Evolutionary conservation across 352 stramenopile species (phyloP).

Genomic region (Thalassiosira sp.): DNA sequence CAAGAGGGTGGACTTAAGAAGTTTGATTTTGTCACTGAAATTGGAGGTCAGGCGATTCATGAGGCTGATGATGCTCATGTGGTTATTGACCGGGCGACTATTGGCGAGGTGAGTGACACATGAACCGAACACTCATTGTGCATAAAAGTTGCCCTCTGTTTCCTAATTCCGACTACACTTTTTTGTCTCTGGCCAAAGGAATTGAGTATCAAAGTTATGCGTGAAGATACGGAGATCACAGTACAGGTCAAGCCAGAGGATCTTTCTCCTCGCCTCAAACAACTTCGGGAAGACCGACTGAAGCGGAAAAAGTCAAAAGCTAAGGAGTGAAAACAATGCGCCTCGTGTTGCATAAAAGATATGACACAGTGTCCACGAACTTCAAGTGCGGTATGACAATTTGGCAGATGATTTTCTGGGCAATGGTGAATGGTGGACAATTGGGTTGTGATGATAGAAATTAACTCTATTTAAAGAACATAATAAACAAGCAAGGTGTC

Average conservation of each 20-base stretch:
- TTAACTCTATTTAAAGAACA: too few relatives aligned
- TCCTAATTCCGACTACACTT: background rate
- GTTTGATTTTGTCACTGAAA: slow-evolving; percentile 75
- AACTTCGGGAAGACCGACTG: slow-evolving; percentile 58
- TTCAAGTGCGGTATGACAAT: too few relatives aligned
- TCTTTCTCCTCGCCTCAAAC: slow-evolving; percentile 60
- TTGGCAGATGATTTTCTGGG: too few relatives aligned
- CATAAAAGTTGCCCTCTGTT: background rate
- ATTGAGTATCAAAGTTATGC: slow-evolving; percentile 61
- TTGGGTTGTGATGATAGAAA: too few relatives aligned
- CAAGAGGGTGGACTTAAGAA: slow-evolving; percentile 63
- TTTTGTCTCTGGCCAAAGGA: slow-evolving; percentile 10
- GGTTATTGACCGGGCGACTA: slow-evolving; percentile 69
- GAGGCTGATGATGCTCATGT: slow-evolving; percentile 70
- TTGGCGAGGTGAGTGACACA: slow-evolving; percentile 51
- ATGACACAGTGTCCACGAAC: too few relatives aligned
- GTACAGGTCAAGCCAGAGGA: slow-evolving; percentile 74
- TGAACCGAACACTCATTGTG: too few relatives aligned
- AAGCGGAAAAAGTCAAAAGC: slow-evolving; percentile 29
- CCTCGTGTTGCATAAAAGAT: too few relatives aligned
- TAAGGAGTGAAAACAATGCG: background rate
- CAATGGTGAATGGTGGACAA: too few relatives aligned
- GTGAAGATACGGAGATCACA: slow-evolving; percentile 48
- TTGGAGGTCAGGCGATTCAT: slow-evolving; percentile 44
- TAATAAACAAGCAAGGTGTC: too few relatives aligned